Evolutionary conservation across 2,329 filamentous ascomycete genomes (phyloP).

Genomic region (Botrytis hyacinthi): DNA sequence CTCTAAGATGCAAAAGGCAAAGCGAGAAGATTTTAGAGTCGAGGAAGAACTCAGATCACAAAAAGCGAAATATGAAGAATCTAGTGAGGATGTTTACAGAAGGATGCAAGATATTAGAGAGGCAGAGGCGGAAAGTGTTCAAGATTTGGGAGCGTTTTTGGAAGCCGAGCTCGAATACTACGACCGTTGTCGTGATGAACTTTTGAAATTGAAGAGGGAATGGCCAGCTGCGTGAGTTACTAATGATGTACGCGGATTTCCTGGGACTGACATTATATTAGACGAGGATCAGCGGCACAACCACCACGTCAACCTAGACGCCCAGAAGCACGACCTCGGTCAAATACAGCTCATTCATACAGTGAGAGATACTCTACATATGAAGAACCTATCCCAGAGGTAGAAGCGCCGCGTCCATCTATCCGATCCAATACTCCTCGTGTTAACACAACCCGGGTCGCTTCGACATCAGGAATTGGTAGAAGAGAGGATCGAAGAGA

Average conservation of each 20-base stretch:
- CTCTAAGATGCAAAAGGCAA: slow-evolving; percentile 87
- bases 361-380: slow-evolving; percentile 56
- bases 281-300: slow-evolving; percentile 13
- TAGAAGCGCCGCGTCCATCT: slow-evolving; percentile 45
- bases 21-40: slow-evolving; percentile 87
- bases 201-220: slow-evolving; percentile 66
- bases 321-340: slow-evolving; percentile 48
- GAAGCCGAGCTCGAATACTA: slow-evolving; percentile 90
- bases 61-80: slow-evolving; percentile 95
- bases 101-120: slow-evolving; percentile 98
- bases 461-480: slow-evolving; percentile 32
- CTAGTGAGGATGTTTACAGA: slow-evolving; percentile 84
- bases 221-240: slow-evolving; percentile 62
- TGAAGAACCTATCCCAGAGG: slow-evolving; percentile 49
- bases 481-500: slow-evolving; percentile 30
- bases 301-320: slow-evolving; percentile 31
- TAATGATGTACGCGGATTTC: not conserved
- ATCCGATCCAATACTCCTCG: slow-evolving; percentile 46
- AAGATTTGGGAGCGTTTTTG: slow-evolving; percentile 76
- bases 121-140: slow-evolving; percentile 77
- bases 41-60: slow-evolving; percentile 90
- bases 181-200: slow-evolving; percentile 83
- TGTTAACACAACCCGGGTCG: slow-evolving; percentile 28
- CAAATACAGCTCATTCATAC: slow-evolving; percentile 63
- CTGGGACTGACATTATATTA: slow-evolving; percentile 5